Conservation (phyloP, 2,329 filamentous ascomycete genomes). For the Aspergillus sp. region DNA sequence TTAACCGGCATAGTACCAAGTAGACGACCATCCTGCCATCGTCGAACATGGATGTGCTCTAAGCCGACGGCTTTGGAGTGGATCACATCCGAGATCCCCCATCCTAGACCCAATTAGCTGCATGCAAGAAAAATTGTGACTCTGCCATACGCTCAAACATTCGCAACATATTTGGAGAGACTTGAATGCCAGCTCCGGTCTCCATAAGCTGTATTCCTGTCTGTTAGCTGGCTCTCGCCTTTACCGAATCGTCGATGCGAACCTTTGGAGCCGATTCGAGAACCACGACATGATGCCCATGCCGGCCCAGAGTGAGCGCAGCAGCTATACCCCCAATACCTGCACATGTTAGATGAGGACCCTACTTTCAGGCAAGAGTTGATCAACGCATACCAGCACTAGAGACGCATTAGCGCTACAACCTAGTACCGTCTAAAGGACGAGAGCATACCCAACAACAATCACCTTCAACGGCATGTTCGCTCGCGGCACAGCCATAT, state of each 20-base stretch:
- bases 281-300: conserved; percentile 24
- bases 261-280: conserved; percentile 27
- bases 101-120: conserved; percentile 14
- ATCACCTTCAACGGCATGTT: conserved; percentile 22
- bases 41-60: conserved; percentile 26
- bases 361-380: neutral
- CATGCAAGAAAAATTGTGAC: neutral
- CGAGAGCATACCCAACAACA: conserved; percentile 23
- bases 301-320: conserved; percentile 23
- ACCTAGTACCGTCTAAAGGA: neutral
- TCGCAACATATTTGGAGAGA: conserved; percentile 69
- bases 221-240: conserved; percentile 2
- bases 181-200: conserved; percentile 73
- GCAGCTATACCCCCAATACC: conserved; percentile 30
- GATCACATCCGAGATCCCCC: conserved; percentile 25
- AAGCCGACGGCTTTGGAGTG: conserved; percentile 25
- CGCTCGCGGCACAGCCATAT: conserved; percentile 15
- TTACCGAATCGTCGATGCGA: conserved; percentile 2
- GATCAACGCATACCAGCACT: conserved; percentile 20
- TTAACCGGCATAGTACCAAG: conserved; percentile 26
- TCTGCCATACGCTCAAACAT: conserved; percentile 52
- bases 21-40: conserved; percentile 26
- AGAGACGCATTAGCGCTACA: conserved; percentile 5
- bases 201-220: conserved; percentile 19
- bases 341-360: conserved; percentile 8